Conservation (phyloP, 78 protist species). For the Dictyostelium purpureum region DNA sequence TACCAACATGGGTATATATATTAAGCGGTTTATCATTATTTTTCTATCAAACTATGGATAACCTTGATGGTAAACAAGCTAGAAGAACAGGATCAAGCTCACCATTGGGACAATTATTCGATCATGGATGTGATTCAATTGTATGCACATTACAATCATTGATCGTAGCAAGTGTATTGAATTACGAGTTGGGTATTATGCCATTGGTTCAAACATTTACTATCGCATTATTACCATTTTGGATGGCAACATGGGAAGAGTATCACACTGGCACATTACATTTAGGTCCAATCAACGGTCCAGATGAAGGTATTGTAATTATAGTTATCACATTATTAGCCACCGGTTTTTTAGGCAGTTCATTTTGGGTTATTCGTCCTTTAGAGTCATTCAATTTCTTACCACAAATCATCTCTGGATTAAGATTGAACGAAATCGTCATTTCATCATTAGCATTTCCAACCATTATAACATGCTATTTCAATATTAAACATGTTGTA, state of each 20-base stretch:
- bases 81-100: constrained; percentile 80
- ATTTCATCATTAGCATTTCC: constrained; percentile 19
- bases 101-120: constrained; percentile 82
- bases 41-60: constrained; percentile 83
- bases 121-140: constrained; percentile 84
- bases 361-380: constrained; percentile 23
- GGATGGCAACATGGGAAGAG: constrained; percentile 82
- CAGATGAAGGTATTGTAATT: constrained; percentile 75
- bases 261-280: constrained; percentile 77
- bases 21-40: constrained; percentile 67
- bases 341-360: constrained; percentile 27
- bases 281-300: constrained; percentile 69
- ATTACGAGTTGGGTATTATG: constrained; percentile 42
- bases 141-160: constrained; percentile 72
- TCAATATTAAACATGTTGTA: constrained; percentile 19
- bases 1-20: constrained; percentile 69
- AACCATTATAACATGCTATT: not conserved
- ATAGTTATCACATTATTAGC: constrained; percentile 11
- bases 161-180: constrained; percentile 63
- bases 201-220: constrained; percentile 33
- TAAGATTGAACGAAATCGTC: constrained; percentile 1
- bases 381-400: not conserved
- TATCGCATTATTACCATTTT: constrained; percentile 61
- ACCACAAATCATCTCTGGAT: not conserved
- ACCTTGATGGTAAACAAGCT: constrained; percentile 83